phyloP scores from a whole-genome alignment of 331 rosid genomes.

The Quercus tomentella region DNA sequence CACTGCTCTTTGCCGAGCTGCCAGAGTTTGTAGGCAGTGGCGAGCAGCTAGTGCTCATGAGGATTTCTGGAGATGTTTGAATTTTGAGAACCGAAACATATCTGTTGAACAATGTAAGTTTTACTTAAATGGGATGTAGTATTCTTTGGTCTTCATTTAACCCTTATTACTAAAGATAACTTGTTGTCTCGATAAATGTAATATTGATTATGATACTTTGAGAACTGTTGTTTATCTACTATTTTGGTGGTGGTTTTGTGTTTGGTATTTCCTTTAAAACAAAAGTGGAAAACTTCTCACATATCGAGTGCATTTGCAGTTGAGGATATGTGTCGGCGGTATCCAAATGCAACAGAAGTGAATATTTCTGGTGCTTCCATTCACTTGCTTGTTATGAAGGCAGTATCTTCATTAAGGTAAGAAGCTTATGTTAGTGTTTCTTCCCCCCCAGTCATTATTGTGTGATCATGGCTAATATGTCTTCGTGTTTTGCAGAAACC shows the following conservation, averaged over 20 bases:
- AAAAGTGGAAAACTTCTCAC: constrained; percentile 21
- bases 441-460: not conserved
- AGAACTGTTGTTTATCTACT: not conserved
- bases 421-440: not conserved
- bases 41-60: constrained; percentile 92
- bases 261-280: not conserved
- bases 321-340: constrained; percentile 92
- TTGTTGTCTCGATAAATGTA: not conserved
- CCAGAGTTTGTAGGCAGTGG: constrained; percentile 94
- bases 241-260: not conserved
- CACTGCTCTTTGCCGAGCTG: constrained; percentile 85
- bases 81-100: constrained; percentile 85
- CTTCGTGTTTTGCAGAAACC: constrained; percentile 57
- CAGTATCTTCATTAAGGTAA: constrained; percentile 69
- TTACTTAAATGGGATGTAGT: not conserved
- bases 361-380: constrained; percentile 65
- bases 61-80: constrained; percentile 90
- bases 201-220: not conserved
- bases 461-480: constrained; percentile 24
- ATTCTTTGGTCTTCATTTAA: not conserved
- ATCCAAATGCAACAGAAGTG: constrained; percentile 90
- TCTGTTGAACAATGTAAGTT: constrained; percentile 87
- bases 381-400: constrained; percentile 68
- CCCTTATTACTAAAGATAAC: not conserved
- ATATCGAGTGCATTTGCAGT: constrained; percentile 42